Conservation (phyloP, 2,329 filamentous ascomycete species). For the Diaporthe longicolla region DNA sequence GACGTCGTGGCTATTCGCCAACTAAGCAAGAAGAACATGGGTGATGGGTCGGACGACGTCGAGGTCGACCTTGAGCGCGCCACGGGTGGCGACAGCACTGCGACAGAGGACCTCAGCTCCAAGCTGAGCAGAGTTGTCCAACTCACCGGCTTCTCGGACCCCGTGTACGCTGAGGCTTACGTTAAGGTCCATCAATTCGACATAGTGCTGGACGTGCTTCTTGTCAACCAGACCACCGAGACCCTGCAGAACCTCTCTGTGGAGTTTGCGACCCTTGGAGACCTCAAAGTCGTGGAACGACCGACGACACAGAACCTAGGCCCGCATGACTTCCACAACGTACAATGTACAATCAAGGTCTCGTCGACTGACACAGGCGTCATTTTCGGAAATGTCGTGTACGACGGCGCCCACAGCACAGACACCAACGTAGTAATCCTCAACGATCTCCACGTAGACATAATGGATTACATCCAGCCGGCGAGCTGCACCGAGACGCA, state of each 20-base stretch:
- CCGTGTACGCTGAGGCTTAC: constrained; percentile 98
- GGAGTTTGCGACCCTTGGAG: constrained; percentile 97
- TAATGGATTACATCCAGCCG: constrained; percentile 99
- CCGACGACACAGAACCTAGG: constrained; percentile 96
- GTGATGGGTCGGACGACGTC: constrained; percentile 86
- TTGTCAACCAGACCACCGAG: constrained; percentile 97
- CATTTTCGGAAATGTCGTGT: constrained; percentile 98
- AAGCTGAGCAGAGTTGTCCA: constrained; percentile 98
- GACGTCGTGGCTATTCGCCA: constrained; percentile 95
- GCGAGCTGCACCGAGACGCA: constrained; percentile 97
- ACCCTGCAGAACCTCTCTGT: constrained; percentile 97
- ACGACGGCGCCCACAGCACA: constrained; percentile 91
- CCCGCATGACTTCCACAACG: constrained; percentile 96
- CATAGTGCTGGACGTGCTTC: constrained; percentile 93
- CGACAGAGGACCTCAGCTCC: constrained; percentile 87
- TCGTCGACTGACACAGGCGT: constrained; percentile 98
- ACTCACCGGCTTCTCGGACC: constrained; percentile 96
- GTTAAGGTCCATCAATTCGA: constrained; percentile 99
- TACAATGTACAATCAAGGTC: constrained; percentile 98
- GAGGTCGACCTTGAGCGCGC: constrained; percentile 93
- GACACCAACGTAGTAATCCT: constrained; percentile 98
- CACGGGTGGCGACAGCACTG: constrained; percentile 86
- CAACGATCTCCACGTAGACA: constrained; percentile 97
- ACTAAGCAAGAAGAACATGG: constrained; percentile 89
- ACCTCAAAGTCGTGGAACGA: constrained; percentile 97